These are phyloP conservation scores for Hebeloma cylindrosporum DNA, from an alignment of 768 basidiomycete species.

Conservation along the genomic window DNA sequence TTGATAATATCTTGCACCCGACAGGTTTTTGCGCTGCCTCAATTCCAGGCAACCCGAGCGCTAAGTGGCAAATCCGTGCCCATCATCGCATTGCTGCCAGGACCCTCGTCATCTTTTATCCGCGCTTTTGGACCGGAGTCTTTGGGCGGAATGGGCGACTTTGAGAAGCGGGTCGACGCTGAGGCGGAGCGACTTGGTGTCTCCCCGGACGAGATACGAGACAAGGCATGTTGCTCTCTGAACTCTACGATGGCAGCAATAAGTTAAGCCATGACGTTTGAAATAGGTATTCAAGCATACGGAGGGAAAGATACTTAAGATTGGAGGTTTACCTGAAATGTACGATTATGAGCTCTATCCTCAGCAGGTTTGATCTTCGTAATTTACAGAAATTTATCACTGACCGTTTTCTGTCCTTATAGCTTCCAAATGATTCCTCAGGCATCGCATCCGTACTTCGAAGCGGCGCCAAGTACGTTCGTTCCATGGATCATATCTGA, in stretches of 20 bases:
- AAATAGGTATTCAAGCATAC: background rate
- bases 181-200: conserved; percentile 4
- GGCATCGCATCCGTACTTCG: background rate
- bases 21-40: conserved; percentile 5
- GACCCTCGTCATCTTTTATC: background rate
- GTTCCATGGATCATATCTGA: background rate
- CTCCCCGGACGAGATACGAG: background rate
- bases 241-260: too few species aligned
- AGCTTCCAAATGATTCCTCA: conserved; percentile 1
- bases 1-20: background rate
- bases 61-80: conserved; percentile 2
- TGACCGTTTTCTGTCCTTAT: background rate
- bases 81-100: conserved; percentile 1
- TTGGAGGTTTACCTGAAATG: conserved; percentile 13
- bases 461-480: conserved; percentile 4
- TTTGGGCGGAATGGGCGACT: conserved; percentile 6
- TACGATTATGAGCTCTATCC: conserved; percentile 18
- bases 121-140: conserved; percentile 3
- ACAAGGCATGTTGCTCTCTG: conserved; percentile 4
- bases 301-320: background rate
- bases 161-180: background rate
- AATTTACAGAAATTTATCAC: too few species aligned
- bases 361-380: conserved; percentile 8
- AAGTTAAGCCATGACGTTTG: too few species aligned
- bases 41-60: background rate